phyloP scores from a whole-genome alignment of 208 protist species.

The Leptomonas pyrrhocoris region DNA sequence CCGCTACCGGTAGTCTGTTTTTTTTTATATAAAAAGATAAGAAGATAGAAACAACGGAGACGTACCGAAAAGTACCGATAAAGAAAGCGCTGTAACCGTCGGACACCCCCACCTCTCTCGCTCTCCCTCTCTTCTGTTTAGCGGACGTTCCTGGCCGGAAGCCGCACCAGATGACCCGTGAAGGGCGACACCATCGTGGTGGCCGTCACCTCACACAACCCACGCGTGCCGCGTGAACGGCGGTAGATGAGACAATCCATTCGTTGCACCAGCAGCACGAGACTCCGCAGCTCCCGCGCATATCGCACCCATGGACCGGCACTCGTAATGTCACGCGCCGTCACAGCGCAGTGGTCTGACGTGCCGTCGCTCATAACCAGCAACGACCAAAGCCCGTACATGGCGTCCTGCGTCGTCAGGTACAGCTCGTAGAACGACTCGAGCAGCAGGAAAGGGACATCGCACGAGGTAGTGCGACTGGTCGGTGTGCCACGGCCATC shows the following conservation, averaged over 20 bases:
- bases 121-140: no score
- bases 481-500: not conserved
- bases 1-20: no score
- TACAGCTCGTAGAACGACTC: conserved; percentile 50
- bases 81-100: no score
- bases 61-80: no score
- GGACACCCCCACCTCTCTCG: no score
- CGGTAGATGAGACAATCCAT: conserved; percentile 36
- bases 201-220: conserved; percentile 18
- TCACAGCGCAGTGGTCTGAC: conserved; percentile 27
- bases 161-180: conserved; percentile 26
- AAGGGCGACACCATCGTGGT: conserved; percentile 25
- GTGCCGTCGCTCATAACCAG: conserved; percentile 36
- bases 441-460: conserved; percentile 30
- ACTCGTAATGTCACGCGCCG: not conserved
- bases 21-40: no score
- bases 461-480: conserved; percentile 16
- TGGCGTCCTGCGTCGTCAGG: conserved; percentile 36
- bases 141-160: not conserved
- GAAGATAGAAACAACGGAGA: no score
- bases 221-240: conserved; percentile 26
- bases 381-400: conserved; percentile 54
- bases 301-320: conserved; percentile 21
- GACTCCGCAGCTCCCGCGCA: conserved; percentile 32
- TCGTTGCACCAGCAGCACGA: conserved; percentile 30